Base-by-base conservation (phyloP, 108 stramenopile genomes). In the Fragilariopsis cylindrus region DNA sequence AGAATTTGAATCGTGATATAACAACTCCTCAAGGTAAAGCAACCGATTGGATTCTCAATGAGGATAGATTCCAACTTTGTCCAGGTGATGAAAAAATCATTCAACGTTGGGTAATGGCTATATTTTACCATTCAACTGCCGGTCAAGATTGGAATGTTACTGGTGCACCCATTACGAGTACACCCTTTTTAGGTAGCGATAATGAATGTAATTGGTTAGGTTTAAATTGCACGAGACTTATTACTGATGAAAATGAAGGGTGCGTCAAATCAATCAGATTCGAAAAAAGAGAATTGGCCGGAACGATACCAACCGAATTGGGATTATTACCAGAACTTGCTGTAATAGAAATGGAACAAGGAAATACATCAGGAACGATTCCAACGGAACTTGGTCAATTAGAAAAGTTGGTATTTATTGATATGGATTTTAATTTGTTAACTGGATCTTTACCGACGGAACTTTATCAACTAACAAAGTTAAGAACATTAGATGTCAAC, bases 21-120 rank as follows among this genome's bases (percentile, higher is more conserved):
- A 18, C 60, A 4, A 72, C 83, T 46, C 67, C 81, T 4, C 81
- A 83, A 73, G 83, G 82, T 4, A 53, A 70, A 47, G 86, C 86
- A 19, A 62, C 69, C 6, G 54, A 76, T 4, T 87, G 86, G 86
- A 48, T 87, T 57, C 57, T 87, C 48, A 52, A 76, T 30, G 70
- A 75, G 41, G 81, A 81, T 40, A 48, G 16, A 3, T 54, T 60
- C 47, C 49, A 48, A 21, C 5, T 76, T 41, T 87, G 86, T 63
- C 82, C 82, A 3, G 69, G 76, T 45, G 73, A 80, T 39, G 41
- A 50, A 13, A 73, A 79, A 44, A 42, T 87, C 12, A 50, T 87
- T 15, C 92, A 94, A 67, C 92, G 92, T 15, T 94, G 87, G 75
- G 84, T 74, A 2, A 65, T 94, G 58, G 92, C 88, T 7, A 81